phyloP scores from a whole-genome alignment of 2,329 filamentous ascomycete species.

The Aspergillus aculeatinus region DNA sequence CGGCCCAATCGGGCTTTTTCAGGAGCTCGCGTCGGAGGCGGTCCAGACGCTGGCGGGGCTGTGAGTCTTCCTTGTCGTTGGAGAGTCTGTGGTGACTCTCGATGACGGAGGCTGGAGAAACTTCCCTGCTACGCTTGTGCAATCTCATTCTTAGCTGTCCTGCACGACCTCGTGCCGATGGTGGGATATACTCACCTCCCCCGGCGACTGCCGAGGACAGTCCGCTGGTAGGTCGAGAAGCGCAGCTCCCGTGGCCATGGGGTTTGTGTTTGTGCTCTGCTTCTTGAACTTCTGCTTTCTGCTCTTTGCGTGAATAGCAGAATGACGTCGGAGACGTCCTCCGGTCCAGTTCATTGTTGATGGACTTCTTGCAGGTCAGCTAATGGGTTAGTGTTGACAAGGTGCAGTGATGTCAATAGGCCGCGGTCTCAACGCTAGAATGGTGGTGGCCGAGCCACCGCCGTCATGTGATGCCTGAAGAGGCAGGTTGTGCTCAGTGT shows the following conservation, averaged over 20 bases:
- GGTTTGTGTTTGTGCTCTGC: conserved; percentile 16
- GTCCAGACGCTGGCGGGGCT: conserved; percentile 20
- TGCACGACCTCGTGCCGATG: background rate
- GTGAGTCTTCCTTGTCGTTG: background rate
- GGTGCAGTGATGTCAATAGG: background rate
- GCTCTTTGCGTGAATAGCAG: conserved; percentile 30
- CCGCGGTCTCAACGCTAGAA: background rate
- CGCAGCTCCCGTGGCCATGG: background rate
- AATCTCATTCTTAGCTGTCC: background rate
- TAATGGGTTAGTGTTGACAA: background rate
- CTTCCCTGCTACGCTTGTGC: background rate
- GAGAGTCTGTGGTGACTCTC: background rate
- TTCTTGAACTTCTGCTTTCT: conserved; percentile 38
- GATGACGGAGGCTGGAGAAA: background rate
- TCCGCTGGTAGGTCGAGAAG: background rate
- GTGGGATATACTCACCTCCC: background rate
- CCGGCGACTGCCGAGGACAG: background rate
- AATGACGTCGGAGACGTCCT: conserved; percentile 43
- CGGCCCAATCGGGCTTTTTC: conserved; percentile 39
- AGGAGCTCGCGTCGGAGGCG: conserved; percentile 35
- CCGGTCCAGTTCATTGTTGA: conserved; percentile 47
- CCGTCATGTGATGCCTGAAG: conserved; percentile 1
- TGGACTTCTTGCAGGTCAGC: background rate
- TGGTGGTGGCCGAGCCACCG: background rate
- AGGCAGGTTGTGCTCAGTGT: background rate